Evolutionary conservation across 495 filamentous ascomycete species (phyloP).

Genomic region (Penicillium longicatenatum): DNA sequence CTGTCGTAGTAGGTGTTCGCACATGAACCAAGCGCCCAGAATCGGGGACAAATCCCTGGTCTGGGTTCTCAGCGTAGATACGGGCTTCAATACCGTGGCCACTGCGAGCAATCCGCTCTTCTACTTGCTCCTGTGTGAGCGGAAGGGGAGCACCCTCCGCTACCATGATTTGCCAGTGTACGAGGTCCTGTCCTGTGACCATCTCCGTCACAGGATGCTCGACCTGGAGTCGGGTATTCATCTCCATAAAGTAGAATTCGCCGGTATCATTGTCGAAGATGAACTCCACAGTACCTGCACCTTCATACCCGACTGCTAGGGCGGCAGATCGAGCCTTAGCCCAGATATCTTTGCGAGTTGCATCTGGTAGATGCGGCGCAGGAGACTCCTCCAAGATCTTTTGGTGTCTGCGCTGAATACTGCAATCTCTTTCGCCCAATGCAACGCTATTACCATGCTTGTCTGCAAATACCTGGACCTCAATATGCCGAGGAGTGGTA

Average conservation of each 20-base stretch:
- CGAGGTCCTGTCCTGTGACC: conserved; percentile 92
- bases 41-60: conserved; percentile 87
- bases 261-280: conserved; percentile 96
- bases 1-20: conserved; percentile 64
- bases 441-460: conserved; percentile 82
- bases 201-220: conserved; percentile 98
- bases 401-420: conserved; percentile 86
- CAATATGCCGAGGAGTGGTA: conserved; percentile 89
- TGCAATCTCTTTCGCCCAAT: conserved; percentile 84
- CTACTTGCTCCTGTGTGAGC: conserved; percentile 79
- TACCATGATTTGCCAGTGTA: conserved; percentile 94
- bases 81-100: conserved; percentile 93
- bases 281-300: conserved; percentile 96
- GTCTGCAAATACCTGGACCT: conserved; percentile 97
- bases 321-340: conserved; percentile 89
- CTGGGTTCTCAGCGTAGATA: conserved; percentile 96
- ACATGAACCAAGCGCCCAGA: conserved; percentile 88
- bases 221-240: conserved; percentile 97
- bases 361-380: conserved; percentile 79
- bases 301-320: conserved; percentile 89
- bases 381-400: conserved; percentile 98
- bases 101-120: conserved; percentile 68
- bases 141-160: conserved; percentile 87
- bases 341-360: conserved; percentile 86
- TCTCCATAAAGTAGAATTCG: conserved; percentile 99